phyloP scores from a whole-genome alignment of 78 protist genomes.

The Dictyostelium citrinum region DNA sequence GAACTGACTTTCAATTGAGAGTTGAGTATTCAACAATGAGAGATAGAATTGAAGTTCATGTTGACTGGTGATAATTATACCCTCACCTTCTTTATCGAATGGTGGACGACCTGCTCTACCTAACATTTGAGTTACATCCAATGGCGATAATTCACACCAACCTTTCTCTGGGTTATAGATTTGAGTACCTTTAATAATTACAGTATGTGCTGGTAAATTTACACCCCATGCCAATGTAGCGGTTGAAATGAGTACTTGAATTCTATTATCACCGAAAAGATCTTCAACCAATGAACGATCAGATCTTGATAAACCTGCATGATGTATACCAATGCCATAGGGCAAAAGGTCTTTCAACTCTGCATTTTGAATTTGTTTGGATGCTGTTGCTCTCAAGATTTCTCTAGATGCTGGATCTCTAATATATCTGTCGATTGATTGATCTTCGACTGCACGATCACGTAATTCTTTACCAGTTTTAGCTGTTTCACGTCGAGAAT shows the following conservation, averaged over 20 bases:
- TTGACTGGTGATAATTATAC: conserved; percentile 95
- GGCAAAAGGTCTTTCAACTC: conserved; percentile 95
- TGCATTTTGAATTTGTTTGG: background rate
- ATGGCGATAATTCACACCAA: conserved; percentile 93
- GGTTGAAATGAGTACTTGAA: conserved; percentile 97
- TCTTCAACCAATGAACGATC: conserved; percentile 95
- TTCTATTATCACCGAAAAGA: conserved; percentile 90
- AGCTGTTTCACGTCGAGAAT: conserved; percentile 98
- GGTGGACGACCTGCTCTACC: conserved; percentile 99
- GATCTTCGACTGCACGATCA: conserved; percentile 86
- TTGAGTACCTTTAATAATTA: conserved; percentile 99
- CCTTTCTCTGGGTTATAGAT: conserved; percentile 96
- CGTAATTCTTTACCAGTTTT: conserved; percentile 89
- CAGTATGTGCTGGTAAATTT: conserved; percentile 99
- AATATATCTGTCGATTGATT: conserved; percentile 72
- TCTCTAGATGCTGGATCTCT: conserved; percentile 30
- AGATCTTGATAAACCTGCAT: conserved; percentile 96
- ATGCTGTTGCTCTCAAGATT: background rate
- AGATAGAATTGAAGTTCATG: conserved; percentile 96
- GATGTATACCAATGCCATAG: conserved; percentile 98
- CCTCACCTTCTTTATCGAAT: conserved; percentile 97
- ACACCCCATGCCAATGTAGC: conserved; percentile 99
- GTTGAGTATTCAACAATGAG: conserved; percentile 96
- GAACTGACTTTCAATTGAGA: conserved; percentile 98
- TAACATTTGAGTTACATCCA: conserved; percentile 99